phyloP scores from a whole-genome alignment of 768 basidiomycete genomes.

The Lentinula detonsa region DNA sequence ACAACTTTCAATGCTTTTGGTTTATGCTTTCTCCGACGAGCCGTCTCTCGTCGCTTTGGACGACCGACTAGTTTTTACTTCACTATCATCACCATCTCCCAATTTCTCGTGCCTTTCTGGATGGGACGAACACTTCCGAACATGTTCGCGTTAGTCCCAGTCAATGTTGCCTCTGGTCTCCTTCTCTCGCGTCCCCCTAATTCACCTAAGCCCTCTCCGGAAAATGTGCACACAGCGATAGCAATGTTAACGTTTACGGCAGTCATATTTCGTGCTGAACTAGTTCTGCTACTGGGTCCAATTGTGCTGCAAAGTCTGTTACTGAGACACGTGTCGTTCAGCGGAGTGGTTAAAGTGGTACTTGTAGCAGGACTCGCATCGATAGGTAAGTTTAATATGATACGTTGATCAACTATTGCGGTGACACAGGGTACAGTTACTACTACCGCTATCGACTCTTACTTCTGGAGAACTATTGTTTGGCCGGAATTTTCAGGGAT shows the following conservation, averaged over 20 bases:
- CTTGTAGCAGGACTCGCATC: constrained; percentile 42
- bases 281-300: constrained; percentile 60
- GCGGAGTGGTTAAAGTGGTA: constrained; percentile 41
- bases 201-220: constrained; percentile 27
- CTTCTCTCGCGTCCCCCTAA: constrained; percentile 40
- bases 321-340: constrained; percentile 34
- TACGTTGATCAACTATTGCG: background rate
- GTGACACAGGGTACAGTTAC: constrained; percentile 31
- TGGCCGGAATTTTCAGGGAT: constrained; percentile 86
- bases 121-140: constrained; percentile 92
- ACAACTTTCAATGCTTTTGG: constrained; percentile 58
- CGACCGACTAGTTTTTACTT: constrained; percentile 50
- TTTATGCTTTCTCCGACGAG: constrained; percentile 58
- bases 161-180: constrained; percentile 50
- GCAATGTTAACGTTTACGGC: constrained; percentile 59
- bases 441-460: constrained; percentile 70
- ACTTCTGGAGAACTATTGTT: constrained; percentile 70
- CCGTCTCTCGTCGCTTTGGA: constrained; percentile 62
- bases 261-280: constrained; percentile 75
- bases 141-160: constrained; percentile 79
- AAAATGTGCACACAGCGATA: constrained; percentile 36
- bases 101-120: constrained; percentile 93
- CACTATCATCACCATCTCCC: constrained; percentile 64
- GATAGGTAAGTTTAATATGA: constrained; percentile 33
- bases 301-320: constrained; percentile 50